phyloP scores from a whole-genome alignment of 768 basidiomycete genomes.

The Mycena galopus region DNA sequence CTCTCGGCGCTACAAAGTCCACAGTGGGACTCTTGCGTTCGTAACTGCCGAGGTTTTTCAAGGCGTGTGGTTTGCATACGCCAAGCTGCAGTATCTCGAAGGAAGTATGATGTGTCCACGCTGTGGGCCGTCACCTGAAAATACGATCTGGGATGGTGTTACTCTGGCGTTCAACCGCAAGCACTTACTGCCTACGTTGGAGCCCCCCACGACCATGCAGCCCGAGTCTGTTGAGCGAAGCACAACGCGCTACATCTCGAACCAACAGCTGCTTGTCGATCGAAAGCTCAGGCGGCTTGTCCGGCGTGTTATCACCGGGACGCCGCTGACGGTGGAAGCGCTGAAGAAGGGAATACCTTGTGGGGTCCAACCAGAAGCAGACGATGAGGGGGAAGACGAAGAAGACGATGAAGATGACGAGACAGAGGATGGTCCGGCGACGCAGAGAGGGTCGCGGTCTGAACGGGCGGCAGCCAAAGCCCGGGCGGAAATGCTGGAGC shows the following conservation, averaged over 20 bases:
- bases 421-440: background rate
- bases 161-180: constrained; percentile 35
- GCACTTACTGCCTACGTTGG: constrained; percentile 26
- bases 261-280: constrained; percentile 1
- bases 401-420: constrained; percentile 5
- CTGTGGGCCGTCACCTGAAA: constrained; percentile 28
- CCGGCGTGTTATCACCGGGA: background rate
- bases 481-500: background rate
- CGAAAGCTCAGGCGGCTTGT: background rate
- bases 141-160: constrained; percentile 37
- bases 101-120: constrained; percentile 20
- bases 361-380: background rate
- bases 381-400: constrained; percentile 7
- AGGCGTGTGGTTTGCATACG: constrained; percentile 34
- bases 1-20: constrained; percentile 17
- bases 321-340: background rate
- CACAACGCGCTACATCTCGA: background rate
- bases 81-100: constrained; percentile 26
- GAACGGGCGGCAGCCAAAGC: background rate
- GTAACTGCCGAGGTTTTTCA: constrained; percentile 22
- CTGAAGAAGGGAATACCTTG: background rate
- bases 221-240: background rate
- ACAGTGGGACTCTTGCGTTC: constrained; percentile 6
- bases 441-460: background rate
- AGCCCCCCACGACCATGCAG: constrained; percentile 28